These are phyloP conservation scores for Coniochaeta prunicola DNA, from an alignment of 2,329 filamentous ascomycete genomes.

Conservation along the genomic window DNA sequence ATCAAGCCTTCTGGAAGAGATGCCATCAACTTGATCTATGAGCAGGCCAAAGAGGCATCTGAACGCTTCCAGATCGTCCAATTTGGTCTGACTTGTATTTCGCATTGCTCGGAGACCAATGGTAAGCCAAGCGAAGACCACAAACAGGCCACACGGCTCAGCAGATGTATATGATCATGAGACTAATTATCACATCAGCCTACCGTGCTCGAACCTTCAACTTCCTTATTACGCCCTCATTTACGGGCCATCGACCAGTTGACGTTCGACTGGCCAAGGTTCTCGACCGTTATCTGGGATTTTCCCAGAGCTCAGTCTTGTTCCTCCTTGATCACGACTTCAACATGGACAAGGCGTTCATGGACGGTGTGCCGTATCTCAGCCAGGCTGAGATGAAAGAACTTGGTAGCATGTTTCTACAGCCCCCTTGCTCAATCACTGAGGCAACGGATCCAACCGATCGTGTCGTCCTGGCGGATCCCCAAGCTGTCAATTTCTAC, in stretches of 20 bases:
- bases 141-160: neutral
- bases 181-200: neutral
- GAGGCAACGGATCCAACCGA: neutral
- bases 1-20: conserved; percentile 2
- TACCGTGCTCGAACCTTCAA: conserved; percentile 21
- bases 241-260: conserved; percentile 7
- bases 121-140: conserved; percentile 4
- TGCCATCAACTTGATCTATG: conserved; percentile 17
- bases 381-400: conserved; percentile 15
- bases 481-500: conserved; percentile 10
- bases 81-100: conserved; percentile 27
- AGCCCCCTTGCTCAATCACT: neutral
- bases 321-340: conserved; percentile 22
- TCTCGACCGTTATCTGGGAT: conserved; percentile 18
- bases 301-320: conserved; percentile 19
- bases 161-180: neutral
- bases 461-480: conserved; percentile 4
- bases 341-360: conserved; percentile 16
- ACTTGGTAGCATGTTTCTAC: conserved; percentile 5
- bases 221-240: conserved; percentile 22
- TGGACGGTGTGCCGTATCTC: conserved; percentile 23
- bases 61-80: conserved; percentile 24
- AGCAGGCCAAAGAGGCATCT: conserved; percentile 18
- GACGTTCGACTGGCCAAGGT: conserved; percentile 10
- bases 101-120: conserved; percentile 5